These are phyloP conservation scores for Paraphaeosphaeria minitans DNA, from an alignment of 2,329 filamentous ascomycete genomes.

Conservation along the genomic window DNA sequence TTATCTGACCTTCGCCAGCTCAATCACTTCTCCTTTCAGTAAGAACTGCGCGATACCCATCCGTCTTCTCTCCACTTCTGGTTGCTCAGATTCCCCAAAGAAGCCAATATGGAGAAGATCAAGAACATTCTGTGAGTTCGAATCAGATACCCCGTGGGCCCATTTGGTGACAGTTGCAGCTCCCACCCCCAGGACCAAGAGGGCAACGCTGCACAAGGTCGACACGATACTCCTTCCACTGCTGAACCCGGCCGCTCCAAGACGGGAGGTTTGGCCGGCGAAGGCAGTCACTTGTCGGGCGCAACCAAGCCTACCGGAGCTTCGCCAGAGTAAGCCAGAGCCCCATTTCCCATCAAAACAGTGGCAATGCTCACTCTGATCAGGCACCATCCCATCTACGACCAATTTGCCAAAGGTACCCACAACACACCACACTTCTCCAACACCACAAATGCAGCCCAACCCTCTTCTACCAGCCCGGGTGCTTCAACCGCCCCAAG, in stretches of 20 bases:
- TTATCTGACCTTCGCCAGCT: conserved; percentile 1
- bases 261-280: conserved; percentile 18
- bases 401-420: conserved; percentile 31
- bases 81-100: not conserved
- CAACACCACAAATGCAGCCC: conserved; percentile 17
- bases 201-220: conserved; percentile 28
- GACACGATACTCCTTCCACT: conserved; percentile 23
- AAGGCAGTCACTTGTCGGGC: conserved; percentile 28
- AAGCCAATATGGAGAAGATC: conserved; percentile 50
- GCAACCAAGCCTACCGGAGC: not conserved
- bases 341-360: not conserved
- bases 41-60: not conserved
- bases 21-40: not conserved
- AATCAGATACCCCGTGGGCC: not conserved
- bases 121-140: conserved; percentile 50
- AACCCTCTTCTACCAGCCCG: conserved; percentile 6
- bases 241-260: conserved; percentile 11
- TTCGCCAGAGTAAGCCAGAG: conserved; percentile 12
- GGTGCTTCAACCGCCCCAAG: conserved; percentile 2
- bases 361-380: not conserved
- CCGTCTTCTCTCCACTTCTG: not conserved
- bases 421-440: conserved; percentile 19
- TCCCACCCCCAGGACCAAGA: conserved; percentile 41
- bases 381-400: conserved; percentile 35
- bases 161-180: conserved; percentile 18